phyloP scores from a whole-genome alignment of 495 filamentous ascomycete genomes.

The Hypoxylon cercidicola region DNA sequence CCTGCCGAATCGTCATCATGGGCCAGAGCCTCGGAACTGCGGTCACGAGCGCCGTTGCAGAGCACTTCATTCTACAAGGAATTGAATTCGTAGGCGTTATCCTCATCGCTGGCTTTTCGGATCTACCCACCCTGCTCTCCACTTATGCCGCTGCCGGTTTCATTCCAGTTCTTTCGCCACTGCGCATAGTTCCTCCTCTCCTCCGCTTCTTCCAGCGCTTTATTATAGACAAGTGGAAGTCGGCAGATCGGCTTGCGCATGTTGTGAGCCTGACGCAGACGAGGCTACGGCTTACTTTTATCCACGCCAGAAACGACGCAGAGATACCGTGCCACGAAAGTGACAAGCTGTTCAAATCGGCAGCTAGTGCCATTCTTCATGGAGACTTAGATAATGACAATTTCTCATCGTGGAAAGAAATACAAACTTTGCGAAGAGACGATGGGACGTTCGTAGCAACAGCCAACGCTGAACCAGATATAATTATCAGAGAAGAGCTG shows the following conservation, averaged over 20 bases:
- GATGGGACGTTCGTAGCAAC: slow-evolving; percentile 54
- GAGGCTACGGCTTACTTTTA: slow-evolving; percentile 71
- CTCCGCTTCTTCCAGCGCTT: slow-evolving; percentile 50
- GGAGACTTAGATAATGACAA: slow-evolving; percentile 38
- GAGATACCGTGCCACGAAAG: slow-evolving; percentile 77
- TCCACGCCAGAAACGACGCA: slow-evolving; percentile 79
- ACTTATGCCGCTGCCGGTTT: slow-evolving; percentile 73
- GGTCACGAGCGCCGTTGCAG: slow-evolving; percentile 75
- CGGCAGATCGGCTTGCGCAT: slow-evolving; percentile 55
- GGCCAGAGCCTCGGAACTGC: slow-evolving; percentile 93
- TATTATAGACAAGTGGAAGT: slow-evolving; percentile 65
- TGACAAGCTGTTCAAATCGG: slow-evolving; percentile 64
- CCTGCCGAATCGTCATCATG: slow-evolving; percentile 79
- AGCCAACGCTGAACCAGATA: slow-evolving; percentile 50
- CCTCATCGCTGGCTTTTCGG: slow-evolving; percentile 81
- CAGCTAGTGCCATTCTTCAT: slow-evolving; percentile 61
- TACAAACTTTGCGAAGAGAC: slow-evolving; percentile 49
- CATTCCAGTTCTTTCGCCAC: slow-evolving; percentile 80
- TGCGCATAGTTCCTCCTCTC: slow-evolving; percentile 60
- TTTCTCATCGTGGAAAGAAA: slow-evolving; percentile 54
- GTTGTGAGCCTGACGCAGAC: slow-evolving; percentile 59
- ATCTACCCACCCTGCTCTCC: slow-evolving; percentile 73
- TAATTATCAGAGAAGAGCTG: slow-evolving; percentile 63
- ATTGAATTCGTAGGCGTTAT: slow-evolving; percentile 75
- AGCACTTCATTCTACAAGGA: slow-evolving; percentile 65